phyloP scores from a whole-genome alignment of 345 rosid species.

The Sisymbrium irio region DNA sequence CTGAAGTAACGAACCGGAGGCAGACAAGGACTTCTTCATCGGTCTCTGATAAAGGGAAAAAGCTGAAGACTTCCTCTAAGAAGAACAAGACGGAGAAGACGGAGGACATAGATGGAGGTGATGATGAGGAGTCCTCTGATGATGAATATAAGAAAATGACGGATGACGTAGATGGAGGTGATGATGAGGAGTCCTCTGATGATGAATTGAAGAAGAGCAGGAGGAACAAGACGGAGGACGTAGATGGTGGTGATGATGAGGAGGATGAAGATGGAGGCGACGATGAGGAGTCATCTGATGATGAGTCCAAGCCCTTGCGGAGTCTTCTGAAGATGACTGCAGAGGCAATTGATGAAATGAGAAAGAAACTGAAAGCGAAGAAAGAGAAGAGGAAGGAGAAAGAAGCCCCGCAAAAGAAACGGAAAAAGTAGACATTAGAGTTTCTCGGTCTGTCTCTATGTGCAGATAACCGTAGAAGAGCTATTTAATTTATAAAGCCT shows the following conservation, averaged over 20 bases:
- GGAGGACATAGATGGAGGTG: background rate
- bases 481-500: slow-evolving; percentile 3
- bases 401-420: background rate
- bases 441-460: background rate
- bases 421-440: background rate
- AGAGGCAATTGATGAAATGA: background rate
- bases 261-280: background rate
- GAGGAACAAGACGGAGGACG: too few relatives aligned
- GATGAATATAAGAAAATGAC: background rate
- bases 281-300: background rate
- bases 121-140: background rate
- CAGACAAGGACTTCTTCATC: background rate
- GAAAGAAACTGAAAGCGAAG: background rate
- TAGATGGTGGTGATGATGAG: background rate
- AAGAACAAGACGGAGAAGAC: background rate
- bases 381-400: background rate
- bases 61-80: background rate
- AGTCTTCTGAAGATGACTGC: background rate
- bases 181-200: background rate
- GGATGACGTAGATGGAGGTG: background rate
- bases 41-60: background rate
- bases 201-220: background rate
- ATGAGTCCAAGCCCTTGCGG: background rate
- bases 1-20: background rate
- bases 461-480: slow-evolving; percentile 5